Conservation (phyloP, 202 grass and related monocot genomes). For the Zoysia matrella region DNA sequence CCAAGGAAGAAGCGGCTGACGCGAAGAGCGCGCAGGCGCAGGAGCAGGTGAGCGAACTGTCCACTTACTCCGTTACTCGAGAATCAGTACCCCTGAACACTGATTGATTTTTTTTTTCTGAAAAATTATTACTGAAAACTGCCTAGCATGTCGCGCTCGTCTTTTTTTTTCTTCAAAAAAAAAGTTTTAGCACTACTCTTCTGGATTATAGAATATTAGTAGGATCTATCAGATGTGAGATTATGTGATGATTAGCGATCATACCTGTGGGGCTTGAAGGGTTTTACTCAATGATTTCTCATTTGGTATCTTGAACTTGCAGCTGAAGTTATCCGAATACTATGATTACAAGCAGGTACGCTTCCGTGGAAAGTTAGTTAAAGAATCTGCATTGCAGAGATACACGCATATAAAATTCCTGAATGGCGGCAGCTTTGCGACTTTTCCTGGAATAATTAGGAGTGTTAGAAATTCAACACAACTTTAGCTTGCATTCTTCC, state of each 20-base stretch:
- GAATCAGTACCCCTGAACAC: slow-evolving; percentile 20
- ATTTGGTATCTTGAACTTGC: slow-evolving; percentile 24
- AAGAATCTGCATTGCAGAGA: slow-evolving; percentile 6
- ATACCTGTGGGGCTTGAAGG: not conserved
- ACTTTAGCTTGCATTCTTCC: too few relatives aligned
- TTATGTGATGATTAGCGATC: slow-evolving; percentile 33
- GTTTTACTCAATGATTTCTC: slow-evolving; percentile 20
- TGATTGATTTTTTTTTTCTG: not conserved
- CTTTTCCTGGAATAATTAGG: not conserved
- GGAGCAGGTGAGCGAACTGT: slow-evolving; percentile 46
- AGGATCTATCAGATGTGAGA: not conserved
- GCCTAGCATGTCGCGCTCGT: not conserved
- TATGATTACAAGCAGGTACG: slow-evolving; percentile 28
- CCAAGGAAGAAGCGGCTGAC: slow-evolving; percentile 40
- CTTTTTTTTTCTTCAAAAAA: not conserved
- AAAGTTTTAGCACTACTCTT: slow-evolving; percentile 16
- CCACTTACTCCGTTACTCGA: not conserved
- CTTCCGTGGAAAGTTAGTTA: slow-evolving; percentile 26
- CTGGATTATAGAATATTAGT: not conserved
- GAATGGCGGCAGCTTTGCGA: not conserved
- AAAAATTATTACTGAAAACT: not conserved
- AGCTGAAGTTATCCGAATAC: slow-evolving; percentile 35
- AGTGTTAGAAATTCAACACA: too few relatives aligned
- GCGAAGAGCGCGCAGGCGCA: slow-evolving; percentile 30
- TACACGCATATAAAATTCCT: not conserved